phyloP scores from a whole-genome alignment of 331 rosid genomes.

The Malus hybrid region DNA sequence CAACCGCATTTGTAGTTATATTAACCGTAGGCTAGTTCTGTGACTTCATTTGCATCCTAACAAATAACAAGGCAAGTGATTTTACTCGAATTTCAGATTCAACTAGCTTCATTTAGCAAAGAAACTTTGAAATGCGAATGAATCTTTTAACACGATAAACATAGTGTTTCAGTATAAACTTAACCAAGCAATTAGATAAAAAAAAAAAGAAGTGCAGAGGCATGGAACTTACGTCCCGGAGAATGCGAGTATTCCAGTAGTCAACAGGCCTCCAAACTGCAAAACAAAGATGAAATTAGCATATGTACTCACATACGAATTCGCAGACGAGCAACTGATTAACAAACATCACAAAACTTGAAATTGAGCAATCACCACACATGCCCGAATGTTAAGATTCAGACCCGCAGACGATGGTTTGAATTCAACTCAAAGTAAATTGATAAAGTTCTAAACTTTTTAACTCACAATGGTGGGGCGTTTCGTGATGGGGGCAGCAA shows the following conservation, averaged over 20 bases:
- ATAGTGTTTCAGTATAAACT: too few species aligned
- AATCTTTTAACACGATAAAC: background rate
- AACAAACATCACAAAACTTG: background rate
- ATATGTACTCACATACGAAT: background rate
- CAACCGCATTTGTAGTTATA: background rate
- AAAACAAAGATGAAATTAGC: slow-evolving; percentile 3
- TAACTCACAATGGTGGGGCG: slow-evolving; percentile 64
- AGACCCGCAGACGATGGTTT: background rate
- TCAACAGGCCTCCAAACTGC: slow-evolving; percentile 89
- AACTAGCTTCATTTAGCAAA: background rate
- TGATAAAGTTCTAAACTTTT: background rate
- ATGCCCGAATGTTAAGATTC: background rate
- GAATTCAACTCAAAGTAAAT: background rate
- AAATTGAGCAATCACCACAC: background rate
- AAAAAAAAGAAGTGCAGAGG: background rate
- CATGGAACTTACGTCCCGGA: slow-evolving; percentile 78
- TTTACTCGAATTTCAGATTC: background rate
- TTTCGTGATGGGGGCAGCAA: slow-evolving; percentile 63
- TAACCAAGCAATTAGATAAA: background rate
- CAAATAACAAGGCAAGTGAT: background rate
- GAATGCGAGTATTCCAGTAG: slow-evolving; percentile 75
- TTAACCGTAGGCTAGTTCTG: background rate
- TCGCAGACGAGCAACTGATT: background rate
- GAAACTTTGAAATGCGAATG: background rate
- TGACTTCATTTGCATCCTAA: background rate